A percentile compares a stretch with the other conserved stretches of the same genome.
phyloP scores from a whole-genome alignment of 2,329 filamentous ascomycete genomes.

The Rugonectria rugulosa region DNA sequence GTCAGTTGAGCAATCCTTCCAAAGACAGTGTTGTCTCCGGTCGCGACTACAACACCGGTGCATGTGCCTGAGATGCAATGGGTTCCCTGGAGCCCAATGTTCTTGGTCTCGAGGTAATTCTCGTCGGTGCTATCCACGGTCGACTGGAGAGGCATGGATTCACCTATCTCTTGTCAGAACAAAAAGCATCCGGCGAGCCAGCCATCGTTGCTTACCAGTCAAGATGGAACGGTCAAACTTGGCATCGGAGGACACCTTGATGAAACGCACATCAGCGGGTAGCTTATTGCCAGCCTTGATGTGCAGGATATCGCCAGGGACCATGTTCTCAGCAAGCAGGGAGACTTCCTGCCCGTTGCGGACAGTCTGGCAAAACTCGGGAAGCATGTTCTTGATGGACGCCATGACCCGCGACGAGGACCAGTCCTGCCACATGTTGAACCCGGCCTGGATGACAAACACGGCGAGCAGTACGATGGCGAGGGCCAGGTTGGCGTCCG shows the following conservation, averaged over 20 bases:
- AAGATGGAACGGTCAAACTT: conserved; percentile 78
- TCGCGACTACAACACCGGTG: conserved; percentile 73
- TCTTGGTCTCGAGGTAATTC: conserved; percentile 80
- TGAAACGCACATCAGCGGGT: conserved; percentile 75
- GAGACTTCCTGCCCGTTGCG: conserved; percentile 63
- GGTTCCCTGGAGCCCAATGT: conserved; percentile 81
- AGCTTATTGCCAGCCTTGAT: conserved; percentile 78
- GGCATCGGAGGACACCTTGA: conserved; percentile 72
- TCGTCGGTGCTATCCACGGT: conserved; percentile 71
- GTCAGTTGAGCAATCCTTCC: conserved; percentile 78
- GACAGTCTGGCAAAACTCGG: conserved; percentile 71
- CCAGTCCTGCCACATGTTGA: conserved; percentile 78
- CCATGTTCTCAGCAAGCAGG: conserved; percentile 65
- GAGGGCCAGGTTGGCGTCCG: conserved; percentile 73
- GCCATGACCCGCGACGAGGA: conserved; percentile 80
- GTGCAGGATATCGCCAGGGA: conserved; percentile 74
- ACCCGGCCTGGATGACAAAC: conserved; percentile 73
- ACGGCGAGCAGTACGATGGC: conserved; percentile 77
- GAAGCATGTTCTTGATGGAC: conserved; percentile 82
- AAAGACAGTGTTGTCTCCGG: conserved; percentile 77
- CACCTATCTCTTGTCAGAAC: too few species aligned
- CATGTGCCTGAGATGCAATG: conserved; percentile 76
- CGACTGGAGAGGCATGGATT: conserved; percentile 70
- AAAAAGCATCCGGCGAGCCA: too few species aligned
- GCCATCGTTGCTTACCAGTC: conserved; percentile 50